Evolutionary conservation across 208 protist species (phyloP), one percentile per base, ranked within the genome.

Genomic region (Leishmania mexicana): DNA sequence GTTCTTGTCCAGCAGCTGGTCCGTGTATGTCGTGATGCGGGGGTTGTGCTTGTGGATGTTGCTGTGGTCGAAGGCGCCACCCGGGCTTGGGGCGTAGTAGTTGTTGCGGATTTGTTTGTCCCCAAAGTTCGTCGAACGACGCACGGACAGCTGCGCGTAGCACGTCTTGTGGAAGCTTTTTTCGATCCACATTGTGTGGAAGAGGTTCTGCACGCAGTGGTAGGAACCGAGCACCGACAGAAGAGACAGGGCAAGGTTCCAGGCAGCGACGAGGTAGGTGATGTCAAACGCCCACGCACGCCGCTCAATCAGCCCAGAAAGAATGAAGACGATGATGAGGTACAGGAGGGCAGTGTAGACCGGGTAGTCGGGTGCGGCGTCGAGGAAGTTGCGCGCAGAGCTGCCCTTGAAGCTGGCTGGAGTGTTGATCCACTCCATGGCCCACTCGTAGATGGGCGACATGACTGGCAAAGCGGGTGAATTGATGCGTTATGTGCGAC

Each of bases 161-260:
- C 78, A 79, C 79, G 60, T 86, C 73, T 75, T 78, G 65, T 83
- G 65, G 40, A 81, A 78, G 47, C 53, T 65, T 11, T 87, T 75
- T 40, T 83, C 81, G 17, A 80, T 71, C 28, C 88, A 87, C 28
- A 92, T 73, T 24, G 86, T 87, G 75, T 85, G 77, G 65, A 85
- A 81, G 42, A 88, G 80, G 64, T 78, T 79, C 47, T 79, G 74
- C 11, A 79, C 31, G 42, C 80, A 83, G 80, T 83, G 79, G 49
- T 83, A 83, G 49, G 79, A 83, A 17, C 93, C 94, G 45, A 86
- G 75, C 40, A 91, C 73, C 38, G 92, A 96, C 73, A 97, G 95
- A 40, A 92, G 73, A 21, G 92, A 89, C 65, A 98, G 88, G 31
- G 85, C 31, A 28, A 94, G 82, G 79, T 98, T 98, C 96, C 96